Evolutionary conservation across 768 basidiomycete species (phyloP), one percentile per base, ranked within the genome.

Genomic region (Pholiota conissans): DNA sequence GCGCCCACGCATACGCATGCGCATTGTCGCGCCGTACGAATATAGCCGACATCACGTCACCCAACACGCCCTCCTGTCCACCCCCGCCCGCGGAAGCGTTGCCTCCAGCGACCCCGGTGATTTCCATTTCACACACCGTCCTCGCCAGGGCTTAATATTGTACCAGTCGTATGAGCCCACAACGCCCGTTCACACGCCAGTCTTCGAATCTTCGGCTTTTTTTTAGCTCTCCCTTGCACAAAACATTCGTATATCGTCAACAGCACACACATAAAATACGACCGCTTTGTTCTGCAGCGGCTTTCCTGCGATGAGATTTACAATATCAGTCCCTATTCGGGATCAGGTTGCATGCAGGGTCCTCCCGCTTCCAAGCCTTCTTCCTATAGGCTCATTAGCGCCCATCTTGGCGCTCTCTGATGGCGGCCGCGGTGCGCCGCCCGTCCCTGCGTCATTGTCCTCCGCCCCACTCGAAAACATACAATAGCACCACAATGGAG

Each of bases 31-130:
- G n/a, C n/a, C n/a, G n/a, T n/a, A n/a, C n/a, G n/a, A n/a, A n/a
- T n/a, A n/a, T n/a, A 70, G 62, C 66, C 66, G 67, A 69, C 57
- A 73, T 74, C 73, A 73, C 71, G 71, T 71, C 69, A 74, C 71
- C 55, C 22, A 24, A 14, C 37, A 6, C 26, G 30, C 13, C 35
- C 24, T 52, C 18, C 51, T 37, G n/a, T n/a, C 5, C 13, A 8
- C 18, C 51, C 51, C 20, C 34, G 24, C 20, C 3, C 42, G 7
- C 4, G 20, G 42, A 16, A 39, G 20, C n/a, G 42, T 20, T 11
- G 42, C n/a, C 7, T 27, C 22, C 16, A n/a, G 20, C 40, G 27
- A 30, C 37, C 52, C 20, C 52, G 52, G 37, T 53, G 53, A 47
- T 54, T 34, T 40, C 40, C 53, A 54, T 54, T 39, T 35, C 52